Evolutionary conservation across 2,329 filamentous ascomycete species (phyloP).

Genomic region (Cercospora sp.): DNA sequence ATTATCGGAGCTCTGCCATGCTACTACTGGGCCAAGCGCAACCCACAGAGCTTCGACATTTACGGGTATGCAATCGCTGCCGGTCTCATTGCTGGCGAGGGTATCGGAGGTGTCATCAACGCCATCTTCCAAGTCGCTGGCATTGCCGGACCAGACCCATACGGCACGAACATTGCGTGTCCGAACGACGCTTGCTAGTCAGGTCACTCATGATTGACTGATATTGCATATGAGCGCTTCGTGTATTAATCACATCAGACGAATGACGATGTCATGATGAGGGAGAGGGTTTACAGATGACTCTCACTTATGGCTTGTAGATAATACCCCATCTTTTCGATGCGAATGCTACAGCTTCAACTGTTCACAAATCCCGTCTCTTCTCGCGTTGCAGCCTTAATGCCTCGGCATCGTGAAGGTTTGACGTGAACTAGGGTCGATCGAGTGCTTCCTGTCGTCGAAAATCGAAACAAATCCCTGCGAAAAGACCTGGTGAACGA

Average conservation of each 20-base stretch:
- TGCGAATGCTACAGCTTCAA: slow-evolving; percentile 5
- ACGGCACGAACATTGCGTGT: slow-evolving; percentile 47
- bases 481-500: not conserved
- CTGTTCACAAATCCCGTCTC: not conserved
- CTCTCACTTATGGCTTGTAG: slow-evolving; percentile 6
- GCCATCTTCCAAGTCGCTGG: slow-evolving; percentile 53
- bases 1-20: slow-evolving; percentile 56
- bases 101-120: slow-evolving; percentile 63
- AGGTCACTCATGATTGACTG: not conserved
- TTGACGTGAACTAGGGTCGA: not conserved
- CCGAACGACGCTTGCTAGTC: slow-evolving; percentile 40
- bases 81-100: slow-evolving; percentile 64
- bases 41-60: slow-evolving; percentile 55
- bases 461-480: not conserved
- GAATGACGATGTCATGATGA: slow-evolving; percentile 3
- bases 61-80: slow-evolving; percentile 60
- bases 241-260: slow-evolving; percentile 1
- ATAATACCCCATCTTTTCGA: not conserved
- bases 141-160: slow-evolving; percentile 42
- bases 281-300: slow-evolving; percentile 2
- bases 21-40: slow-evolving; percentile 57
- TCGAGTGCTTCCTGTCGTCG: not conserved
- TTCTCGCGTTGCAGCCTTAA: not conserved
- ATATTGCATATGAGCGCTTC: not conserved
- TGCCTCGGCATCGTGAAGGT: not conserved